These are phyloP conservation scores for Trichoderma guizhouense DNA, from an alignment of 2,329 filamentous ascomycete genomes.

Conservation along the genomic window DNA sequence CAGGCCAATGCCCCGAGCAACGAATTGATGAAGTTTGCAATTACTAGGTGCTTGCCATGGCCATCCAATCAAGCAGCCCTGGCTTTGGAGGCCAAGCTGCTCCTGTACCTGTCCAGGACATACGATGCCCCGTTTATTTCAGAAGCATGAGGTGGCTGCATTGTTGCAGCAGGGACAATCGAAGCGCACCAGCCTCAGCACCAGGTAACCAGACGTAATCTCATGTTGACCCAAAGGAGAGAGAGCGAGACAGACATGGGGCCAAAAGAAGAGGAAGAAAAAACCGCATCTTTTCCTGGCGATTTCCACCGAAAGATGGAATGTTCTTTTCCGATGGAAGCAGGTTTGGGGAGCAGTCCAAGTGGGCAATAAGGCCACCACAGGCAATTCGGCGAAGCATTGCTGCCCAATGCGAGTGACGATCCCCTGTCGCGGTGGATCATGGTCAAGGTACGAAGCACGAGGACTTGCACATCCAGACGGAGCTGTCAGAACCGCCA, in stretches of 20 bases:
- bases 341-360: conserved; percentile 1
- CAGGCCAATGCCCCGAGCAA: background rate
- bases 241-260: background rate
- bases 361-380: conserved; percentile 4
- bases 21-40: conserved; percentile 1
- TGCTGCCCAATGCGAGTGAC: conserved; percentile 21
- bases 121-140: background rate
- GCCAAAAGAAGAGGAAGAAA: background rate
- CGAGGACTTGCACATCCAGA: background rate
- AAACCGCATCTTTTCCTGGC: background rate
- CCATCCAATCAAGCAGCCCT: conserved; percentile 13
- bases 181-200: background rate
- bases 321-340: background rate
- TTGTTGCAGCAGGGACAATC: background rate
- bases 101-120: background rate
- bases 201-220: background rate
- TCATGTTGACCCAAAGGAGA: background rate
- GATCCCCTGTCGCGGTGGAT: conserved; percentile 11
- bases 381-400: conserved; percentile 15
- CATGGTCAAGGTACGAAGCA: background rate
- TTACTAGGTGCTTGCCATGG: background rate
- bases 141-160: conserved; percentile 4
- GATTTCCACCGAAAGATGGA: background rate
- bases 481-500: background rate
- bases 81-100: background rate